Base-by-base conservation (phyloP, 2,329 filamentous ascomycete genomes). In the Fusarium devonianum region DNA sequence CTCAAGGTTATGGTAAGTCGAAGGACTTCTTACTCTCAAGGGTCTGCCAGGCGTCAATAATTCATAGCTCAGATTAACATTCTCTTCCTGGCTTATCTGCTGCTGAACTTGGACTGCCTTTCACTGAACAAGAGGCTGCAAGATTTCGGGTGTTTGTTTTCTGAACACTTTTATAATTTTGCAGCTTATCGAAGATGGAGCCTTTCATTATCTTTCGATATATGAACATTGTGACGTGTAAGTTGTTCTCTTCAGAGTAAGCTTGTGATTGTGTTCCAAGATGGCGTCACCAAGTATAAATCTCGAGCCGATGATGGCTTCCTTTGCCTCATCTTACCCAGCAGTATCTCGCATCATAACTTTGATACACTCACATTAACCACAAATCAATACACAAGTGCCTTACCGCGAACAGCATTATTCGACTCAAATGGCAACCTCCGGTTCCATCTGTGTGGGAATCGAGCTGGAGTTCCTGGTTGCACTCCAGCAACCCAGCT, bases 391-490 rank as follows among this genome's bases (percentile, higher is more conserved):
- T 38, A 35, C 13, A 14, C 28, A 44, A 32, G 17, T 48, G 10
- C 5, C n/a, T 22, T 37, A 19, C 26, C 35, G 21, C 34, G 33
- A 56, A 19, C 40, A 37, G 25, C 18, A 10, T 12, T 17, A 14
- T 17, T 22, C 23, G 23, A 25, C 16, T 22, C 29, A 10, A 3
- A 52, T 63, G 59, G 2, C 21, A 16, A 25, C 23, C 12, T 46
- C 42, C 12, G 7, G 36, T 9, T 56, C 56, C 4, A 34, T 65
- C 30, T 57, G 46, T 5, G 23, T 67, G 11, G 65, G 65, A 8
- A 41, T 68, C 17, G 65, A 68, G 56, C 34, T 68, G 16, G 65
- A 68, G 42, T 67, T 67, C 26, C 49, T 68, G 37, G 55, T 64
- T 28, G 56, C 60, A 21, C 50, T 65, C 18, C 51, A 53, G 38